phyloP scores from a whole-genome alignment of 2,329 filamentous ascomycete genomes.

The Stagonosporopsis cucurbitacearum region DNA sequence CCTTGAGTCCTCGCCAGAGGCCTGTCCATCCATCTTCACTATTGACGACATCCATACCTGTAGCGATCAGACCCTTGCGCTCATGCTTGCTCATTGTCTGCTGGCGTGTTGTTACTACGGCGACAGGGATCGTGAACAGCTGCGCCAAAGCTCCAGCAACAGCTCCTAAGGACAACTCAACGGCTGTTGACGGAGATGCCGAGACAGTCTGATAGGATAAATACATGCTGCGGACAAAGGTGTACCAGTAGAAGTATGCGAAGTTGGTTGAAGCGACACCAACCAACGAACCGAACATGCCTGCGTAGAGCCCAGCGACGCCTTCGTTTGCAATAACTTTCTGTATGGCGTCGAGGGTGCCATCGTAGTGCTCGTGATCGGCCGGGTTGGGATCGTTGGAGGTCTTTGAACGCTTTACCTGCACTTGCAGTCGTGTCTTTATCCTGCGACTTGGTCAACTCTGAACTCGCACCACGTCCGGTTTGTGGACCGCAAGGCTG shows the following conservation, averaged over 20 bases:
- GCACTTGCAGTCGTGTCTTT: slow-evolving; percentile 95
- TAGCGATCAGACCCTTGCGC: slow-evolving; percentile 84
- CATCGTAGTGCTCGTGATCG: slow-evolving; percentile 77
- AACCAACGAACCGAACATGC: slow-evolving; percentile 83
- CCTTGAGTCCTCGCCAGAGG: slow-evolving; percentile 94
- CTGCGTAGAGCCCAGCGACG: slow-evolving; percentile 81
- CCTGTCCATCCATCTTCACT: slow-evolving; percentile 89
- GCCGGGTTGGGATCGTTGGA: slow-evolving; percentile 50
- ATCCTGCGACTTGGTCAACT: slow-evolving; percentile 65
- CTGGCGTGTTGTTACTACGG: slow-evolving; percentile 93
- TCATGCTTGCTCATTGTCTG: slow-evolving; percentile 88
- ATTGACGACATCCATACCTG: slow-evolving; percentile 85
- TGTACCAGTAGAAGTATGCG: slow-evolving; percentile 99
- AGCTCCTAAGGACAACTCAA: slow-evolving; percentile 85
- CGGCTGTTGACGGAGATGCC: slow-evolving; percentile 75
- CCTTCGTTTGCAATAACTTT: slow-evolving; percentile 87
- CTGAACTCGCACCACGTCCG: background rate
- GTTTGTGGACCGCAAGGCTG: background rate
- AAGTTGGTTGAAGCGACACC: slow-evolving; percentile 98
- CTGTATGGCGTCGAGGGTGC: slow-evolving; percentile 84
- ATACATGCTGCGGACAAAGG: slow-evolving; percentile 82
- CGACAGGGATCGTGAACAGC: slow-evolving; percentile 93
- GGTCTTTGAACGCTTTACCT: slow-evolving; percentile 70
- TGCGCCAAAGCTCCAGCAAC: slow-evolving; percentile 89
- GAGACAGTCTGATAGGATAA: slow-evolving; percentile 63